Conservation (phyloP, 805 yeast species). For the Kluyveromyces siamensis region DNA sequence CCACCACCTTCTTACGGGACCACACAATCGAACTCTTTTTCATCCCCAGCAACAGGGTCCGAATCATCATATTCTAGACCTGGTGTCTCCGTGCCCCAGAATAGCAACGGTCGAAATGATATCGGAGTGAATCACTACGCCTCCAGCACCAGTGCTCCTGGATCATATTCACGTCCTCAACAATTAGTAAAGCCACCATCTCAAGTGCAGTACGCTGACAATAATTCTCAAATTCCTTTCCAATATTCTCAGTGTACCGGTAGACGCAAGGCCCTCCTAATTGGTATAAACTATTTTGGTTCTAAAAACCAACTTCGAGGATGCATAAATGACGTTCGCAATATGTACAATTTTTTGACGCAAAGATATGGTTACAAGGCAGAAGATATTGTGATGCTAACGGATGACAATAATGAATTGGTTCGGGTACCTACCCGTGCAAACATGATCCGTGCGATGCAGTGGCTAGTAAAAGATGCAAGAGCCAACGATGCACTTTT, state of each 20-base stretch:
- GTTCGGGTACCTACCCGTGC: conserved; percentile 51
- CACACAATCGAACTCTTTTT: neutral
- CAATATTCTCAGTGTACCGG: conserved; percentile 69
- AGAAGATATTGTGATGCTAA: conserved; percentile 50
- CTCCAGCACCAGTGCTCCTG: conserved; percentile 11
- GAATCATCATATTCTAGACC: conserved; percentile 1
- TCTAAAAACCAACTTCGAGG: conserved; percentile 55
- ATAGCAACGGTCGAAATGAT: conserved; percentile 2
- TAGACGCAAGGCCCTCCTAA: conserved; percentile 58
- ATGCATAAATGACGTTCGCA: conserved; percentile 69
- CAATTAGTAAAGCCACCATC: conserved; percentile 15
- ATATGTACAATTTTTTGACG: conserved; percentile 39
- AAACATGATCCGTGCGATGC: conserved; percentile 71
- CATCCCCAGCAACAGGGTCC: neutral
- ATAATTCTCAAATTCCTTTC: conserved; percentile 24
- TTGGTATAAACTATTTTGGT: conserved; percentile 75
- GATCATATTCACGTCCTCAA: conserved; percentile 14
- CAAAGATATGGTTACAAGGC: conserved; percentile 37
- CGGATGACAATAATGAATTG: conserved; percentile 44
- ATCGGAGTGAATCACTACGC: conserved; percentile 7
- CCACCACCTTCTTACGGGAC: conserved; percentile 12
- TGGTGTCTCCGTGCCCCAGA: neutral
- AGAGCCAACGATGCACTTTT: conserved; percentile 69
- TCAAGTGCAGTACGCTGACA: conserved; percentile 15
- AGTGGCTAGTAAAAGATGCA: conserved; percentile 70